phyloP scores from a whole-genome alignment of 139 green algal genomes.

The Desmodesmus armatus region DNA sequence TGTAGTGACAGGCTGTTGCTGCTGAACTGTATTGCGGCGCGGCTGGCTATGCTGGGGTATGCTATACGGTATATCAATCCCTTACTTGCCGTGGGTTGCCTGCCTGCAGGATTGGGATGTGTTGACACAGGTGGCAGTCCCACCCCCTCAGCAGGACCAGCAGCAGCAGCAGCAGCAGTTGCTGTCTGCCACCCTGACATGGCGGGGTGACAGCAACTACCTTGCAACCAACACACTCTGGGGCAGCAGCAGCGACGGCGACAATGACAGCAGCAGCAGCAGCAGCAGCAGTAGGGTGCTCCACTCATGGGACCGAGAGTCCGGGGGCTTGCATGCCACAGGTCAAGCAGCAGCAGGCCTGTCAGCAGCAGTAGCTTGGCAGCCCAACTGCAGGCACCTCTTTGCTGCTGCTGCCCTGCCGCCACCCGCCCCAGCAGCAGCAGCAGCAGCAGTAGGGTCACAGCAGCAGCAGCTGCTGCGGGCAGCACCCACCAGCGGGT shows the following conservation, averaged over 20 bases:
- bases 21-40: no score
- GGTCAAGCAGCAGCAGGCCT: conserved; percentile 63
- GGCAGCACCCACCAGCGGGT: conserved; percentile 1
- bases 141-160: not conserved
- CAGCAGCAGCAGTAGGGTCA: not conserved
- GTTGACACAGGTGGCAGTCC: conserved; percentile 45
- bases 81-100: no score
- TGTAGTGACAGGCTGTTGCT: no score
- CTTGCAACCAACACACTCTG: conserved; percentile 68
- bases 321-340: conserved; percentile 69
- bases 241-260: conserved; percentile 5
- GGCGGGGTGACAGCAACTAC: conserved; percentile 86
- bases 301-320: conserved; percentile 78
- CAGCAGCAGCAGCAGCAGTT: not conserved
- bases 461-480: conserved; percentile 14
- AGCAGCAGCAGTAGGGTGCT: conserved; percentile 16
- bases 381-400: conserved; percentile 90
- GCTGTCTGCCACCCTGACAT: conserved; percentile 64
- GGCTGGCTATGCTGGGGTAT: no score
- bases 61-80: no score
- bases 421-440: conserved; percentile 16
- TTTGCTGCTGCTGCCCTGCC: conserved; percentile 56
- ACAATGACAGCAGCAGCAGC: conserved; percentile 25
- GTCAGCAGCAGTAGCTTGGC: conserved; percentile 78
- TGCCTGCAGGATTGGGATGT: conserved; percentile 61